phyloP scores from a whole-genome alignment of 116 monocot species.

The Phalaenopsis hybrid region DNA sequence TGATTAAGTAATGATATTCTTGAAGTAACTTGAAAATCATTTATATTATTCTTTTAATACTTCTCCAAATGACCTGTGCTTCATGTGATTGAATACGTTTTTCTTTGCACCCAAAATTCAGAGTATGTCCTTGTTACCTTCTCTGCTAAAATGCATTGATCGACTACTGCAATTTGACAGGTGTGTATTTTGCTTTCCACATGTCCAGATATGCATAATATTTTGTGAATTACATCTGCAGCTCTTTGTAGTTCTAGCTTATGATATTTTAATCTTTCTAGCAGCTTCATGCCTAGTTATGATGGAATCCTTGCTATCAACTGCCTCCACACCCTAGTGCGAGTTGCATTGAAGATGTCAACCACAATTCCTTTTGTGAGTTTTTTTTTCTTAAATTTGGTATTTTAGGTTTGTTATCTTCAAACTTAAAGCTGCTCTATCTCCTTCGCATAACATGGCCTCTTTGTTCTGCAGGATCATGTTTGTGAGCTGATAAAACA shows the following conservation, averaged over 20 bases:
- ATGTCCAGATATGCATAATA: background rate
- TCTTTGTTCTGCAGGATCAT: conserved; percentile 40
- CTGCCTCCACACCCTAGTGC: conserved; percentile 78
- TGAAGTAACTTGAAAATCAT: background rate
- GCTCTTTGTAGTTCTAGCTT: background rate
- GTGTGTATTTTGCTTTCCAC: conserved; percentile 22
- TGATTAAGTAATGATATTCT: background rate
- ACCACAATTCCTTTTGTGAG: conserved; percentile 54
- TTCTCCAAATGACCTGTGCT: background rate
- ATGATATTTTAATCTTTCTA: conserved; percentile 2
- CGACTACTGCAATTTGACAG: conserved; percentile 90
- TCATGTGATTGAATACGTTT: background rate
- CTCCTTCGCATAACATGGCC: background rate
- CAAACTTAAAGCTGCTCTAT: background rate
- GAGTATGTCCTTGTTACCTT: conserved; percentile 51
- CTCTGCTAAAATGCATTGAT: conserved; percentile 90
- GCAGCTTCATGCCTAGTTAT: conserved; percentile 81
- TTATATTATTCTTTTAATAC: background rate
- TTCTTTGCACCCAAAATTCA: conserved; percentile 17
- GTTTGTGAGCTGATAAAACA: conserved; percentile 59
- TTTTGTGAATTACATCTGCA: background rate
- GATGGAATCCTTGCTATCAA: conserved; percentile 78
- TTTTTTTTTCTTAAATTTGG: background rate
- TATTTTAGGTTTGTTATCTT: background rate
- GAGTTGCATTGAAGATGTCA: conserved; percentile 66